Base-by-base conservation (phyloP, 2,329 filamentous ascomycete genomes). In the Nemania bipapillata region DNA sequence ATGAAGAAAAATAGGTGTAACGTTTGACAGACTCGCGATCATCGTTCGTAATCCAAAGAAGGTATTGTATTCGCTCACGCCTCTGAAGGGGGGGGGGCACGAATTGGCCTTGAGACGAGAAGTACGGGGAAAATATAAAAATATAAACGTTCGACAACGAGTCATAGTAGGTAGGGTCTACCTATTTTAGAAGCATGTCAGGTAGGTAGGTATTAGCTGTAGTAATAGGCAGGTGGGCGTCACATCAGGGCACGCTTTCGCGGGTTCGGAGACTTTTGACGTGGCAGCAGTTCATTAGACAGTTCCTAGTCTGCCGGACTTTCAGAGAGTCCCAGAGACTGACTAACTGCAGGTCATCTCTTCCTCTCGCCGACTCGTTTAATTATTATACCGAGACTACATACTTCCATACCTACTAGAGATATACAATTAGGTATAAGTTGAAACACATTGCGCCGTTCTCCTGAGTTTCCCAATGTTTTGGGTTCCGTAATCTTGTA, bases 201-300 rank as follows among this genome's bases (percentile, higher is more conserved):
- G 42, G 28, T 47, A 55, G 20, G 22, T 42, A 22, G 17, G 6
- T 35, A 54, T 52, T 50, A 22, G 49, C 40, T 28, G 52, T 61
- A 67, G 55, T 66, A 70, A 70, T 62, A 68, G 70, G 66, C 63
- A 66, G 69, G 59, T 65, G 59, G 67, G 63, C 52, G 62, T 70
- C 65, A 56, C 56, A 63, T 71, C 65, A 64, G 58, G 68, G 56
- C 62, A 53, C 67, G 66, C 56, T 60, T 56, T 61, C 63, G 58
- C 59, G 66, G 64, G 47, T 47, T 68, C 76, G 76, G 76, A 75
- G 74, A 77, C 72, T 76, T 77, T 78, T 77, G 76, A 78, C 76
- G 76, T 78, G 76, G 76, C 75, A 74, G 73, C 73, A 74, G 74
- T 70, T 77, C 74, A 77, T 77, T 76, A 77, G 75, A 70, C 73